Conservation (phyloP, 148 eudicot genomes). For the Silene uniflora region DNA sequence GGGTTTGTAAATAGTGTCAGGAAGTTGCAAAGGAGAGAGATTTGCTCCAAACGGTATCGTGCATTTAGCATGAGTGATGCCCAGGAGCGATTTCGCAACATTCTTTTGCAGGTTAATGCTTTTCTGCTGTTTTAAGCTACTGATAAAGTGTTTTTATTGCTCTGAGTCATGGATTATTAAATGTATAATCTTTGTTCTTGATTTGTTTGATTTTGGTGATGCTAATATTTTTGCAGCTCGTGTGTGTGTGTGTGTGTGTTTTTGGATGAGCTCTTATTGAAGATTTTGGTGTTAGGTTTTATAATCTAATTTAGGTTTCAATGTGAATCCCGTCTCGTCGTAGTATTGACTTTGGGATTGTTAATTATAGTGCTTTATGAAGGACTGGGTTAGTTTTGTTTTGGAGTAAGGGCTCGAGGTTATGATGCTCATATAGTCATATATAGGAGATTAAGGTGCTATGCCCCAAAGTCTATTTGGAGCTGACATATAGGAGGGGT, state of each 20-base stretch:
- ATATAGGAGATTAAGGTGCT: too few species aligned
- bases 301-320: not conserved
- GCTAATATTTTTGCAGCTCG: not conserved
- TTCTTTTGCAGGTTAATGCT: conserved; percentile 71
- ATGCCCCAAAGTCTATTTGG: not conserved
- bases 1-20: conserved; percentile 87
- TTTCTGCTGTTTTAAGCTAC: not conserved
- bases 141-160: not conserved
- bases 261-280: not conserved
- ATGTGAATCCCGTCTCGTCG: not conserved
- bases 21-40: conserved; percentile 92
- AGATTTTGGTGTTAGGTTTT: not conserved
- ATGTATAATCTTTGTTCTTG: not conserved
- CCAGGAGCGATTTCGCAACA: conserved; percentile 89
- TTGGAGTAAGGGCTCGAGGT: not conserved
- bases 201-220: not conserved
- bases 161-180: not conserved
- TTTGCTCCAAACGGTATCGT: conserved; percentile 76
- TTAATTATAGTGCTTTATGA: not conserved
- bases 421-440: not conserved
- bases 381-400: not conserved
- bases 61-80: conserved; percentile 85
- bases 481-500: too few species aligned
- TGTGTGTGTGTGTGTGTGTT: not conserved
- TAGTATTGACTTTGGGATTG: not conserved